Percentiles rank a stretch among this genome's conserved stretches.
These are phyloP conservation scores for Roridomyces roridus DNA, from an alignment of 768 basidiomycete genomes.

Conservation along the genomic window DNA sequence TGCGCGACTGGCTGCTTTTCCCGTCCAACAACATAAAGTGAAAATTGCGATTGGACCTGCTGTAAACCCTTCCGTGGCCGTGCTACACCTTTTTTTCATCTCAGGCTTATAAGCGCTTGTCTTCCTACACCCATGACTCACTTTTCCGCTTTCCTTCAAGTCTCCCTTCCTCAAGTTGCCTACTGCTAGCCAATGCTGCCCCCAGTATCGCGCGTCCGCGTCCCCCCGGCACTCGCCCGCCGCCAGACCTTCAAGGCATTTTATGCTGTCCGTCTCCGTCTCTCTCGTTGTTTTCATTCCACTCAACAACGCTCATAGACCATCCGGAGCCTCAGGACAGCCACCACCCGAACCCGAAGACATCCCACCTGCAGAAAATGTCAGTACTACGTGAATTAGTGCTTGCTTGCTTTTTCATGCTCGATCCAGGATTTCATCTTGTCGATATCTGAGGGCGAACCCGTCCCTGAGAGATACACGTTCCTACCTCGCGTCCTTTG, in stretches of 20 bases:
- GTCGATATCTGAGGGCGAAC: slow-evolving; percentile 89
- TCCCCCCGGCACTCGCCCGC: slow-evolving; percentile 41
- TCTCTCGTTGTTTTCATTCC: not conserved
- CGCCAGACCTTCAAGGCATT: slow-evolving; percentile 54
- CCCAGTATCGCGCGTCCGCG: slow-evolving; percentile 38
- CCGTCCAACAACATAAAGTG: no score
- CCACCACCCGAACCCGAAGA: slow-evolving; percentile 45
- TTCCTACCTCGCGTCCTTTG: slow-evolving; percentile 92
- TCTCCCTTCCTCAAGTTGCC: not conserved
- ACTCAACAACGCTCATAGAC: slow-evolving; percentile 42
- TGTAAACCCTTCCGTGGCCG: not conserved
- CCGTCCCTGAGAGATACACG: slow-evolving; percentile 92
- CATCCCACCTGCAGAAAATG: slow-evolving; percentile 55
- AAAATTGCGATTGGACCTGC: not conserved
- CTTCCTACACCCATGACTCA: slow-evolving; percentile 14
- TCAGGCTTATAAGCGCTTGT: slow-evolving; percentile 13
- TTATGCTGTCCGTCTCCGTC: slow-evolving; percentile 55
- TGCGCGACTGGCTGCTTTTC: slow-evolving; percentile 4
- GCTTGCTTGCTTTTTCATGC: slow-evolving; percentile 13
- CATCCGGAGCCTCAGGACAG: slow-evolving; percentile 43
- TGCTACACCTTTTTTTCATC: not conserved
- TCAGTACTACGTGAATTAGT: slow-evolving; percentile 33
- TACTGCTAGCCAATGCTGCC: slow-evolving; percentile 42
- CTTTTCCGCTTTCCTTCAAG: slow-evolving; percentile 10
- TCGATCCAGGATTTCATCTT: slow-evolving; percentile 87